Base-by-base conservation (phyloP, 2,329 filamentous ascomycete species). In the Onygena corvina region DNA sequence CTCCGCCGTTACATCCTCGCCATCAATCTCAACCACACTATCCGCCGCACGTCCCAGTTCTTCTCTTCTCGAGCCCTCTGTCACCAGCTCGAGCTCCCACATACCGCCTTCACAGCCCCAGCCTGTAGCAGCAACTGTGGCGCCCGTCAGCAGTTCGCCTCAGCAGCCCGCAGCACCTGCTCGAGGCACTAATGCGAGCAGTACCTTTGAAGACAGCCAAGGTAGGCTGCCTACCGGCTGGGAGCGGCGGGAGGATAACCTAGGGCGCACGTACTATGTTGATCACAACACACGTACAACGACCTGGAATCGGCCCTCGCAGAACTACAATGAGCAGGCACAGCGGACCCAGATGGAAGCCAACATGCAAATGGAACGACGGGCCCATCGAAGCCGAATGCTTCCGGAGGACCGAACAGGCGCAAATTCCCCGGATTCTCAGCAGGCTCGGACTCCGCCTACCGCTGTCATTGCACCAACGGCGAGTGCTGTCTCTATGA, bases 201-300 rank as follows among this genome's bases (percentile, higher is more conserved):
- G 88, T 60, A 89, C 90, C 0, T 98, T 98, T 57, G 90, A 96
- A 69, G 92, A 98, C 68, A 80, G 82, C n/a, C 89, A 95, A 62
- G 92, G 92, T 50, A 82, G 90, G 58, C 70, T 98, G 49, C 92
- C 92, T 29, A 81, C 85, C 46, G 92, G 92, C 29, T 98, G 92
- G 90, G 92, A 98, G 70, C 81, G 92, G 50, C 80, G 92, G 50
- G 90, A 96, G 66, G 92, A 98, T 64, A 92, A 95, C 58, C 69
- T 96, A 36, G 90, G 92, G 47, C 79, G 92, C 60, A 96, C 90
- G 18, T 98, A 98, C 64, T 98, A 96, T 64, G 92, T 98, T 47
- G 92, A 98, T 62, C 92, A 96, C 66, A 96, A 96, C 66, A 94
- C 89, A 4, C 77, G 92, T 59, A 90, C 92, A 49, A 98, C 92